Base-by-base conservation (phyloP, 148 eudicot species). In the Amaranthus cruentus region DNA sequence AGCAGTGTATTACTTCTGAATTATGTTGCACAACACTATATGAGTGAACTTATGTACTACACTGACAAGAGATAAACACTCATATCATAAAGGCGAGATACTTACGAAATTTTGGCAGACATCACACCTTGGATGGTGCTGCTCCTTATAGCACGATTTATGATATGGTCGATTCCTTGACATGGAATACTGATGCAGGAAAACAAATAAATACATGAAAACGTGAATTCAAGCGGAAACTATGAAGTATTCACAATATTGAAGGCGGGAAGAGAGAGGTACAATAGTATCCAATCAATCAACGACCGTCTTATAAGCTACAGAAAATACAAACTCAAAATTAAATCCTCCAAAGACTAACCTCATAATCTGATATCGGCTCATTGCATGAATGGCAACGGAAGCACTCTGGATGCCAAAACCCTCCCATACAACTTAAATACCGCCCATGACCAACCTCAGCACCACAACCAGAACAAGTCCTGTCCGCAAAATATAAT, bases 381-480 rank as follows among this genome's bases (percentile, higher is more conserved):
- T 56, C 68, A 75, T 85, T 77, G 79, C 99, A 95, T 12, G 79
- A 83, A 70, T 92, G 85, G 75, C 99, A 95, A 61, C 90, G 82
- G 77, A 95, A 95, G 83, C 99, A 95, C 75, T 88, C 94, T 18
- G 99, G 98, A 76, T 95, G 99, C 96, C 96, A 95, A 79, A 86
- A 78, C 51, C 86, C 90, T 71, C 92, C 99, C 97, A 95, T 87
- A 83, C 99, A 91, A 79, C 84, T 91, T 84, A 95, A 79, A 73
- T 72, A 90, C 76, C 99, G 78, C 55, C 91, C 97, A 62, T 90
- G 88, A 55, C 96, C 97, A 80, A 95, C 92, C 72, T 90, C 91
- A 78, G 79, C 81, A 69, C 86, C 82, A 81, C 99, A 95, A 74
- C 99, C 99, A 74, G 86, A 82, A 80, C 97, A 95, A 18, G 70